These are phyloP conservation scores for Hibiscus trionum DNA, from an alignment of 345 rosid species.

Conservation along the genomic window DNA sequence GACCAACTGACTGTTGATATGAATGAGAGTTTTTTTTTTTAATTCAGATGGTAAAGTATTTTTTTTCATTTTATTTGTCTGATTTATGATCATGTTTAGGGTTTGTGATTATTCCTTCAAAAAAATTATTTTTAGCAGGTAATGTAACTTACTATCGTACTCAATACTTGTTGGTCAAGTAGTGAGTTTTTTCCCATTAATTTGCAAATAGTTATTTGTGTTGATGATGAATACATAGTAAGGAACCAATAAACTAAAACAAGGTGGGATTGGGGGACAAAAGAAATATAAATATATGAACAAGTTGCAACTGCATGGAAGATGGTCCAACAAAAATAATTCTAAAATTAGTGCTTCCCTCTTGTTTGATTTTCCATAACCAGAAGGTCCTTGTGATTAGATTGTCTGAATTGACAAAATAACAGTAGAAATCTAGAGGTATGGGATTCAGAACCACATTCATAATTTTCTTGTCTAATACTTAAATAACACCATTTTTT, in stretches of 20 bases:
- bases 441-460: neutral
- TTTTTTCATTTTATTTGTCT: too few relatives aligned
- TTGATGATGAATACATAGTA: neutral
- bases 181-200: too few relatives aligned
- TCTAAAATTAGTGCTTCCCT: constrained; percentile 14
- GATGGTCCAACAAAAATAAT: constrained; percentile 15
- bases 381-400: constrained; percentile 14
- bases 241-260: constrained; percentile 23
- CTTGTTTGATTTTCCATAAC: constrained; percentile 28
- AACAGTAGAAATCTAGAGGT: neutral
- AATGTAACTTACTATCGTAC: too few relatives aligned
- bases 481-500: neutral
- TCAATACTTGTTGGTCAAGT: too few relatives aligned
- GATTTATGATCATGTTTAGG: too few relatives aligned
- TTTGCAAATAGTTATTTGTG: too few relatives aligned
- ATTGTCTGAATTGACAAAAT: constrained; percentile 21
- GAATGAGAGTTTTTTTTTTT: too few relatives aligned
- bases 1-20: too few relatives aligned
- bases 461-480: neutral
- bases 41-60: too few relatives aligned
- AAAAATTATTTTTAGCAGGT: too few relatives aligned
- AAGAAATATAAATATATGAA: neutral
- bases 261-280: constrained; percentile 27
- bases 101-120: too few relatives aligned
- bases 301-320: neutral